Evolutionary conservation across 805 yeast genomes (phyloP).

Genomic region (Kuraishia borneana): DNA sequence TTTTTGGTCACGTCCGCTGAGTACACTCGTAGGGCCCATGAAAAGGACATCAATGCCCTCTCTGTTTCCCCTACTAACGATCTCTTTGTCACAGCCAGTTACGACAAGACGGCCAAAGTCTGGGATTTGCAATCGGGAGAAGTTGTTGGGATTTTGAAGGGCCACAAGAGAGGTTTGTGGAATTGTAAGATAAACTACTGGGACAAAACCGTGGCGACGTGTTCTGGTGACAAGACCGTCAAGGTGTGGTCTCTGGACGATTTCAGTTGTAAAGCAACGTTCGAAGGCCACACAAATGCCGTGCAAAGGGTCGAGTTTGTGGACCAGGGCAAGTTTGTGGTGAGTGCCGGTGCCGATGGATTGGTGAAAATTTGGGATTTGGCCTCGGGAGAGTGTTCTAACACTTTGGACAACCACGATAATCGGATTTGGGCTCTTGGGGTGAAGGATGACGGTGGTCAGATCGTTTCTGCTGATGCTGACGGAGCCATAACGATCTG

Average conservation of each 20-base stretch:
- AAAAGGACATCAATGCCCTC: slow-evolving; percentile 84
- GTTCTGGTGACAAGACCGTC: slow-evolving; percentile 88
- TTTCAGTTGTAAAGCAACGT: slow-evolving; percentile 64
- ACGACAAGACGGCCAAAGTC: slow-evolving; percentile 82
- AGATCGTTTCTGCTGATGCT: slow-evolving; percentile 82
- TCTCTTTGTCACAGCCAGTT: slow-evolving; percentile 85
- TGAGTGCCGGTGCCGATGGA: slow-evolving; percentile 90
- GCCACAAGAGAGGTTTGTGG: slow-evolving; percentile 95
- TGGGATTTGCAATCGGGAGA: slow-evolving; percentile 89
- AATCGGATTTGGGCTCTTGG: slow-evolving; percentile 92
- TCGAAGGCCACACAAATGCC: slow-evolving; percentile 92
- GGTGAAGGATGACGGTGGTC: slow-evolving; percentile 50
- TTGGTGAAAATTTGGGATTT: slow-evolving; percentile 86
- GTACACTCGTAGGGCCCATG: slow-evolving; percentile 93
- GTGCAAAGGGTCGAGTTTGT: slow-evolving; percentile 74
- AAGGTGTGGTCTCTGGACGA: slow-evolving; percentile 83
- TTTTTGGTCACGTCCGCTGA: slow-evolving; percentile 48
- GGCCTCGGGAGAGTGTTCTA: slow-evolving; percentile 60
- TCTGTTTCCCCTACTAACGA: slow-evolving; percentile 89
- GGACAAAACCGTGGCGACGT: slow-evolving; percentile 69
- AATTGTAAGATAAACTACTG: slow-evolving; percentile 73
- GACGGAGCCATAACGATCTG: slow-evolving; percentile 87
- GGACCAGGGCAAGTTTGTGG: slow-evolving; percentile 53
- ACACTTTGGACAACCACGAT: slow-evolving; percentile 82
- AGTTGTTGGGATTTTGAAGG: slow-evolving; percentile 69